These are phyloP conservation scores for Leccinum incarnatum DNA, from an alignment of 768 basidiomycete genomes.

Conservation along the genomic window DNA sequence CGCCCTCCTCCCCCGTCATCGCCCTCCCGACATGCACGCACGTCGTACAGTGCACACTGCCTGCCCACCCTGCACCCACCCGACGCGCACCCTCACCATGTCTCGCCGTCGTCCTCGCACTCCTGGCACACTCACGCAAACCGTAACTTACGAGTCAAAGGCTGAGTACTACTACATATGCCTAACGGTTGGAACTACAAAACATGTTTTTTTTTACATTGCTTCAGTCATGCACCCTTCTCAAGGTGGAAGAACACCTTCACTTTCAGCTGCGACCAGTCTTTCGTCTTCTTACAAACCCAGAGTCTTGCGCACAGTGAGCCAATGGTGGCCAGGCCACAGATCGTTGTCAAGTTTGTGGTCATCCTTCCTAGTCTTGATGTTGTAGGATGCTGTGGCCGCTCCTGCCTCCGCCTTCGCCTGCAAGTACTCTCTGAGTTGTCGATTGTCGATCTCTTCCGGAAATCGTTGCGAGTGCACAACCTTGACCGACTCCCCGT, in stretches of 20 bases:
- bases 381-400: conserved; percentile 7
- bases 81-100: no score
- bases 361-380: conserved; percentile 13
- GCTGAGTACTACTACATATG: neutral
- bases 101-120: no score
- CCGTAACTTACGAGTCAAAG: neutral
- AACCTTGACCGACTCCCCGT: conserved; percentile 9
- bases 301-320: conserved; percentile 17
- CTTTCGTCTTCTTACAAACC: conserved; percentile 10
- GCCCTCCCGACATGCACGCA: no score
- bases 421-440: conserved; percentile 14
- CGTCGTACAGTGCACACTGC: no score
- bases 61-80: no score
- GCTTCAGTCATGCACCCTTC: neutral
- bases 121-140: neutral
- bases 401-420: conserved; percentile 11
- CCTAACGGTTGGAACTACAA: neutral
- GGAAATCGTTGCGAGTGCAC: conserved; percentile 4
- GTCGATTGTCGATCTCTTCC: conserved; percentile 7
- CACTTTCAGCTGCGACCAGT: neutral
- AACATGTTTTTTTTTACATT: neutral
- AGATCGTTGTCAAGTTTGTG: conserved; percentile 25
- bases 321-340: conserved; percentile 27
- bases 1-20: neutral
- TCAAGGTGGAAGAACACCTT: neutral